A percentile compares a stretch with the other conserved stretches of the same genome.
Conservation (phyloP, 2,329 filamentous ascomycete species). For the Cercospora canescens region DNA sequence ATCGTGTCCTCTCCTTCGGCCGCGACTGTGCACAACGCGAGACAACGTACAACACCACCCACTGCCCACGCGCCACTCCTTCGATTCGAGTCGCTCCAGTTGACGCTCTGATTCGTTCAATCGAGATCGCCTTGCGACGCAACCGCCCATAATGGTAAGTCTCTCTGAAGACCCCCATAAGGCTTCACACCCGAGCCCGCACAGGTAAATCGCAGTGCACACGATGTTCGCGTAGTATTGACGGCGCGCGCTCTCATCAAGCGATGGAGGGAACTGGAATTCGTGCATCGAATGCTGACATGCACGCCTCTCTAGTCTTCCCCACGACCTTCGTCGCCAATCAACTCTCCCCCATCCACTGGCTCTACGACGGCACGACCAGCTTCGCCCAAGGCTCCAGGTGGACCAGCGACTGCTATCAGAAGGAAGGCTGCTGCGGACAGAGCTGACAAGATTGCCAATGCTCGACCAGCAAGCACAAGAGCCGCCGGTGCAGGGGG, state of each 20-base stretch:
- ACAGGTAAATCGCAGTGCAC: neutral
- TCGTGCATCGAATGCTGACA: neutral
- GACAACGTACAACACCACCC: neutral
- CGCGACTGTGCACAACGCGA: neutral
- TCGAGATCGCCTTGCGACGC: neutral
- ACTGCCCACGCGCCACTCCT: neutral
- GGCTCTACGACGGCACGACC: slow-evolving; percentile 74
- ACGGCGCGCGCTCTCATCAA: neutral
- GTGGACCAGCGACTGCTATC: slow-evolving; percentile 92
- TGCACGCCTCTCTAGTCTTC: slow-evolving; percentile 30
- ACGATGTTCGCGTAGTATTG: neutral
- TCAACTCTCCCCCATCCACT: slow-evolving; percentile 57
- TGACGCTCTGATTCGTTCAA: neutral
- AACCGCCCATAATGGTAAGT: slow-evolving; percentile 1
- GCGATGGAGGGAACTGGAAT: neutral
- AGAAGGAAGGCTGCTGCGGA: slow-evolving; percentile 93
- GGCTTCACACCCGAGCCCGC: neutral
- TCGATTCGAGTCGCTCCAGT: neutral
- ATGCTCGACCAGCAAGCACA: slow-evolving; percentile 88
- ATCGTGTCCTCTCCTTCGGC: neutral
- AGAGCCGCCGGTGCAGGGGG: slow-evolving; percentile 91
- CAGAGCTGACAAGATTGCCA: slow-evolving; percentile 95
- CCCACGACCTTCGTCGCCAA: slow-evolving; percentile 37
- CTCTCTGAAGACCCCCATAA: neutral
- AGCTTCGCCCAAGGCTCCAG: slow-evolving; percentile 84